phyloP scores from a whole-genome alignment of 73 alveolate species.

The Paraurostyla sp. region DNA sequence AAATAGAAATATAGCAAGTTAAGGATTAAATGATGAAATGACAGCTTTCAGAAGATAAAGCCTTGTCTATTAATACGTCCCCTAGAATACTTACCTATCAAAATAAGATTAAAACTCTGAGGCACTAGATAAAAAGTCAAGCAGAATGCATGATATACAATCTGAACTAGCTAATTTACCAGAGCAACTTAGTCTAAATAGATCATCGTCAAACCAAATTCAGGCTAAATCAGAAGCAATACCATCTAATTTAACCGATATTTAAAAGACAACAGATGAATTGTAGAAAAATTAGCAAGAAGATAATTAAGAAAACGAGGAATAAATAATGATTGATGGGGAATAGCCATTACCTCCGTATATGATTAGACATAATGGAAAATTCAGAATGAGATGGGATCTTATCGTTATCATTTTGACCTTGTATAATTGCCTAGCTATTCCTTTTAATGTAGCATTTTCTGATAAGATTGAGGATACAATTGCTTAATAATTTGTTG shows the following conservation, averaged over 20 bases:
- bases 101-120: background rate
- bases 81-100: background rate
- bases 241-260: no score
- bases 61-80: background rate
- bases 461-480: constrained; percentile 24
- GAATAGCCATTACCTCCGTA: background rate
- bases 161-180: no score
- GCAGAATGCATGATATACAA: no score
- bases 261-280: background rate
- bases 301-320: background rate
- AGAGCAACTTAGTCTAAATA: no score
- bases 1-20: background rate
- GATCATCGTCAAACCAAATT: no score
- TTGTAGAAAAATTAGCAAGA: background rate
- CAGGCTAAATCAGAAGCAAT: no score
- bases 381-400: constrained; percentile 63
- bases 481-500: background rate
- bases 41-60: background rate
- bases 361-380: constrained; percentile 52
- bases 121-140: background rate
- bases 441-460: constrained; percentile 68
- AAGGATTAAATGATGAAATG: background rate
- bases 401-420: constrained; percentile 44
- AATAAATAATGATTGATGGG: background rate
- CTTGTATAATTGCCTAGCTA: constrained; percentile 21